Conservation (phyloP, 1,284 basidiomycete species). For the Ustilago cynodontis region DNA sequence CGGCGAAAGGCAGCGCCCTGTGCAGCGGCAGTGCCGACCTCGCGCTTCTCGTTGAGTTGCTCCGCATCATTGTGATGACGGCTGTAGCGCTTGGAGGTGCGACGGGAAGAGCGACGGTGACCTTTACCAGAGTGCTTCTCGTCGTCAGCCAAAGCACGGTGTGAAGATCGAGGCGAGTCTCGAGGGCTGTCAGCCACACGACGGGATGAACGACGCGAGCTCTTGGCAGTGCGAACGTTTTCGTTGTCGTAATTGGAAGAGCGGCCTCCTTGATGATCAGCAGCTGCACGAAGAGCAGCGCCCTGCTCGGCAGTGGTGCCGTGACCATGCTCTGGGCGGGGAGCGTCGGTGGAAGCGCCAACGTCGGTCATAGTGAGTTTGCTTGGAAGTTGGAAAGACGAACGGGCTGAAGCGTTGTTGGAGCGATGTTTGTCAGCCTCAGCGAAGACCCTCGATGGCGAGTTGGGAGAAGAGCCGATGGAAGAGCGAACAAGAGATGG, state of each 20-base stretch:
- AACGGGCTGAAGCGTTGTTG: neutral
- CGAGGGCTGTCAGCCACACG: constrained; percentile 11
- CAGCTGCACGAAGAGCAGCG: constrained; percentile 46
- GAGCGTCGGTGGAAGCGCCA: neutral
- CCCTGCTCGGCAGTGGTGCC: constrained; percentile 56
- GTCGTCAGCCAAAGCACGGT: constrained; percentile 15
- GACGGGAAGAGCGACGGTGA: constrained; percentile 14
- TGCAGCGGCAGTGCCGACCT: constrained; percentile 35
- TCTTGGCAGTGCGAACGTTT: constrained; percentile 10
- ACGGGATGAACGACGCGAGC: constrained; percentile 34
- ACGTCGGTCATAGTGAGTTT: constrained; percentile 22
- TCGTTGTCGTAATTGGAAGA: neutral
- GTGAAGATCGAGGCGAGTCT: constrained; percentile 23
- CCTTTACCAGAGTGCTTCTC: constrained; percentile 12
- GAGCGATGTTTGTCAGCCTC: neutral
- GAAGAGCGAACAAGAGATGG: constrained; percentile 38
- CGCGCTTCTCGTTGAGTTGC: constrained; percentile 15
- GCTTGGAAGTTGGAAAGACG: neutral
- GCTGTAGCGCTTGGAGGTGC: constrained; percentile 22
- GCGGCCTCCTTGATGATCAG: constrained; percentile 32
- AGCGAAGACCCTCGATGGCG: neutral
- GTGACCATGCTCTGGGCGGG: constrained; percentile 35
- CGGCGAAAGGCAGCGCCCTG: constrained; percentile 46
- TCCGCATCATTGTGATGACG: neutral
- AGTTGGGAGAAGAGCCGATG: constrained; percentile 24